Percentiles rank a stretch among this genome's conserved stretches.
Conservation (phyloP, 108 stramenopile genomes). For the Seminavis robusta region DNA sequence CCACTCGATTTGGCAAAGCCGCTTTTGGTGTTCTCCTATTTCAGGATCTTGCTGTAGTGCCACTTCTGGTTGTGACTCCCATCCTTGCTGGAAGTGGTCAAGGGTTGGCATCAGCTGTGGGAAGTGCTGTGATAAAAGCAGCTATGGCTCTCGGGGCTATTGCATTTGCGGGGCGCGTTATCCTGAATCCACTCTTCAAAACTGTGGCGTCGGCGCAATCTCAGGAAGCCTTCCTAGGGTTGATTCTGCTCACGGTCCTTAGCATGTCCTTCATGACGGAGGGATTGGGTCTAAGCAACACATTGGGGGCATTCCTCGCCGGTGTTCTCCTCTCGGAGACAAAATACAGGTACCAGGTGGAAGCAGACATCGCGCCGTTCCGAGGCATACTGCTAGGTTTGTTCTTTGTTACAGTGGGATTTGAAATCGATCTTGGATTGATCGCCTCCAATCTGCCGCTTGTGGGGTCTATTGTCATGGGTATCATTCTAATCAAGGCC, state of each 20-base stretch:
- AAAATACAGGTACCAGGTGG: slow-evolving; percentile 94
- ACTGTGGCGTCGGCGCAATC: slow-evolving; percentile 76
- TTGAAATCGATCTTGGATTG: slow-evolving; percentile 88
- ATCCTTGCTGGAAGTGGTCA: slow-evolving; percentile 86
- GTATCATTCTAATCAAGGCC: slow-evolving; percentile 87
- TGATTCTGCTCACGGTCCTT: slow-evolving; percentile 88
- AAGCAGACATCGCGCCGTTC: slow-evolving; percentile 95
- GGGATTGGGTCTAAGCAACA: slow-evolving; percentile 92
- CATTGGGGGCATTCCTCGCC: slow-evolving; percentile 95
- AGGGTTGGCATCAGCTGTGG: slow-evolving; percentile 78
- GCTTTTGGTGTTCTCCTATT: slow-evolving; percentile 90
- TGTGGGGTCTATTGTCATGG: slow-evolving; percentile 71
- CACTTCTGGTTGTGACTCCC: slow-evolving; percentile 91
- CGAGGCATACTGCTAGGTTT: slow-evolving; percentile 91
- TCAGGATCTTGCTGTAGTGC: slow-evolving; percentile 95
- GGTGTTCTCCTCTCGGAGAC: slow-evolving; percentile 93
- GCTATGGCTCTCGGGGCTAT: slow-evolving; percentile 83
- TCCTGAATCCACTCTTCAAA: slow-evolving; percentile 88
- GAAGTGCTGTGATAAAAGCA: slow-evolving; percentile 84
- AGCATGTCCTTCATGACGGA: slow-evolving; percentile 94
- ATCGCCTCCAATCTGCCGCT: slow-evolving; percentile 64
- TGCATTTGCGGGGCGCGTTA: slow-evolving; percentile 77
- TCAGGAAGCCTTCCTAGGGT: slow-evolving; percentile 94
- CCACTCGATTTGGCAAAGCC: slow-evolving; percentile 91
- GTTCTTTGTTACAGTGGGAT: slow-evolving; percentile 97